These are phyloP conservation scores for Aspergillaceae sp. DNA, from an alignment of 2,329 filamentous ascomycete genomes.

Conservation along the genomic window DNA sequence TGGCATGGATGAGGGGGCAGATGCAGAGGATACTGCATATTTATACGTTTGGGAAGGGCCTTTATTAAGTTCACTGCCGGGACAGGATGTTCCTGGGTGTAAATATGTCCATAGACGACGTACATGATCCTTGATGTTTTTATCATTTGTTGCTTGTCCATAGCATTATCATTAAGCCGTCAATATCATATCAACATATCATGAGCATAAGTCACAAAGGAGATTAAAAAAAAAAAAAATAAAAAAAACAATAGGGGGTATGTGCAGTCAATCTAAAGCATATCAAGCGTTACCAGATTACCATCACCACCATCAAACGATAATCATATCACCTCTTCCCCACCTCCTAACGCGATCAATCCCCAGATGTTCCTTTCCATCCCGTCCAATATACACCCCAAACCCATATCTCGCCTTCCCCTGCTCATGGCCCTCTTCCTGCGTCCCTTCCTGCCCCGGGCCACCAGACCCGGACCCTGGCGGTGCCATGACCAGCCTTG, in stretches of 20 bases:
- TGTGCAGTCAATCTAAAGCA: no score
- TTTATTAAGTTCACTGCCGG: neutral
- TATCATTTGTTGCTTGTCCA: no score
- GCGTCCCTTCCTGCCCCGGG: no score
- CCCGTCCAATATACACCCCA: constrained; percentile 49
- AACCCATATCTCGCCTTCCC: constrained; percentile 45
- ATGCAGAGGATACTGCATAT: constrained; percentile 17
- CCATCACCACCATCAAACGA: neutral
- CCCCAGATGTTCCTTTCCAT: constrained; percentile 52
- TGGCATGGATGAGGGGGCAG: constrained; percentile 16
- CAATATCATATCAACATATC: no score
- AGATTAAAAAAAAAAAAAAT: no score
- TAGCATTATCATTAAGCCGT: no score
- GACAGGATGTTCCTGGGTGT: neutral
- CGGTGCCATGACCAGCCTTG: constrained; percentile 52
- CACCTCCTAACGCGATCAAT: constrained; percentile 48
- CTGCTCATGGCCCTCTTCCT: constrained; percentile 14
- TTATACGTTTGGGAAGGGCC: constrained; percentile 10
- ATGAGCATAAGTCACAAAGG: no score
- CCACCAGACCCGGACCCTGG: constrained; percentile 13
- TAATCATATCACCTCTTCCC: constrained; percentile 33
- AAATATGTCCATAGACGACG: no score
- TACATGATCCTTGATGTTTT: no score
- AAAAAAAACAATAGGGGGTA: no score
- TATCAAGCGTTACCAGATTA: neutral